Percentiles rank a stretch among this genome's conserved stretches.
phyloP scores from a whole-genome alignment of 83 land plant genomes.

The Picea engelmannii region DNA sequence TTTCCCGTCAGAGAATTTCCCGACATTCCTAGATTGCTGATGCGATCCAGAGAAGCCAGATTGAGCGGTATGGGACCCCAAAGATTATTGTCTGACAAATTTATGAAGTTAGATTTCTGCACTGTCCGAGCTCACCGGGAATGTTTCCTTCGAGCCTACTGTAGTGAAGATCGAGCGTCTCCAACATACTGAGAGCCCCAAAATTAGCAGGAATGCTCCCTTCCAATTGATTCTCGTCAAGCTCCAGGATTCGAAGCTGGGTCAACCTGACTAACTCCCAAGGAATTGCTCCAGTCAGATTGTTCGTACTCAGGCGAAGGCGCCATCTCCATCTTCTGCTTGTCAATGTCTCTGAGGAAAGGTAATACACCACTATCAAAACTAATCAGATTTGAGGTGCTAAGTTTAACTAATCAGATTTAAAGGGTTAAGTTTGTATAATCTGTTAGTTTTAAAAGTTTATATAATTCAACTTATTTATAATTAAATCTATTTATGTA shows the following conservation, averaged over 20 bases:
- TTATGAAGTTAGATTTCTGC: constrained; percentile 37
- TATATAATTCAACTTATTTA: too few relatives aligned
- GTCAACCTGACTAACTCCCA: constrained; percentile 34
- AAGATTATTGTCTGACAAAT: constrained; percentile 36
- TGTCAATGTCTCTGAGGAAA: too few relatives aligned
- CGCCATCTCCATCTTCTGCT: too few relatives aligned
- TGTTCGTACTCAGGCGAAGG: constrained; percentile 57
- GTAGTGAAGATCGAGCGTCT: constrained; percentile 41
- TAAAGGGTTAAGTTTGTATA: too few relatives aligned
- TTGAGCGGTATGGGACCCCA: constrained; percentile 42
- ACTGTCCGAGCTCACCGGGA: constrained; percentile 46
- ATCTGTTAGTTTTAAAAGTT: too few relatives aligned
- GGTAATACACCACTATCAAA: too few relatives aligned
- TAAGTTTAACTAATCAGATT: too few relatives aligned
- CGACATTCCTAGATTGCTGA: constrained; percentile 50
- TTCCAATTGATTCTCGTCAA: constrained; percentile 65
- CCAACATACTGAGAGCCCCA: constrained; percentile 27
- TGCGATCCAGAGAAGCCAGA: constrained; percentile 24
- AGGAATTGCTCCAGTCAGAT: constrained; percentile 73
- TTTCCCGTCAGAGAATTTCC: constrained; percentile 45
- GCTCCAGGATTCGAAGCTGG: constrained; percentile 47
- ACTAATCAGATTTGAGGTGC: too few relatives aligned
- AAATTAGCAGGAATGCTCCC: constrained; percentile 57
- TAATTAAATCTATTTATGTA: too few relatives aligned
- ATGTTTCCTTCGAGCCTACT: constrained; percentile 21